Conservation (phyloP, 2,329 filamentous ascomycete genomes). For the Exophiala aquamarina region DNA sequence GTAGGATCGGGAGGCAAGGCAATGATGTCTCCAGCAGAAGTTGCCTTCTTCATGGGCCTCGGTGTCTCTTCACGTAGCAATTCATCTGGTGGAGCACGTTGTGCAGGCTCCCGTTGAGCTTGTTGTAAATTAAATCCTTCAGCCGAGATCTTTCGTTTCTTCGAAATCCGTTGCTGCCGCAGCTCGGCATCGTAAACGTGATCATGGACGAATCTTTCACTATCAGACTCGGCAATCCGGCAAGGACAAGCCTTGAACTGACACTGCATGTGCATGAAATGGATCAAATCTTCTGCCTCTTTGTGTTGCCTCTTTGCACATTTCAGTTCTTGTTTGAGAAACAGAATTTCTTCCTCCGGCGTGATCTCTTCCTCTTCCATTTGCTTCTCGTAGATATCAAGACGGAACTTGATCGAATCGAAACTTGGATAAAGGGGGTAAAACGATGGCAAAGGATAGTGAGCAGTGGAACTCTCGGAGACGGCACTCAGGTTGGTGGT, state of each 20-base stretch:
- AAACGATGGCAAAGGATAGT: background rate
- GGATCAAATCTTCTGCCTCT: constrained; percentile 55
- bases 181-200: constrained; percentile 31
- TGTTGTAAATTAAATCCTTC: constrained; percentile 1
- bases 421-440: constrained; percentile 3
- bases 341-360: constrained; percentile 42
- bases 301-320: constrained; percentile 50
- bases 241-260: constrained; percentile 50
- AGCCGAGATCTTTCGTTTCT: constrained; percentile 20
- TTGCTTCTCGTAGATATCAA: constrained; percentile 17
- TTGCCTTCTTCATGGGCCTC: background rate
- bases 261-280: constrained; percentile 51
- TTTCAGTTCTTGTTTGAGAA: constrained; percentile 50
- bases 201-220: constrained; percentile 42
- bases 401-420: constrained; percentile 9
- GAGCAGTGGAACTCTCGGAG: background rate
- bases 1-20: constrained; percentile 16
- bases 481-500: background rate
- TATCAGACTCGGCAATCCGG: constrained; percentile 44
- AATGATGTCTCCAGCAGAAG: background rate
- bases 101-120: too few relatives aligned
- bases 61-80: background rate
- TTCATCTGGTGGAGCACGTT: too few relatives aligned
- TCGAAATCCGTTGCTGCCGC: constrained; percentile 15
- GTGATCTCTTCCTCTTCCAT: constrained; percentile 31